These are phyloP conservation scores for Leishmania arabica DNA, from an alignment of 208 protist genomes.

Conservation along the genomic window DNA sequence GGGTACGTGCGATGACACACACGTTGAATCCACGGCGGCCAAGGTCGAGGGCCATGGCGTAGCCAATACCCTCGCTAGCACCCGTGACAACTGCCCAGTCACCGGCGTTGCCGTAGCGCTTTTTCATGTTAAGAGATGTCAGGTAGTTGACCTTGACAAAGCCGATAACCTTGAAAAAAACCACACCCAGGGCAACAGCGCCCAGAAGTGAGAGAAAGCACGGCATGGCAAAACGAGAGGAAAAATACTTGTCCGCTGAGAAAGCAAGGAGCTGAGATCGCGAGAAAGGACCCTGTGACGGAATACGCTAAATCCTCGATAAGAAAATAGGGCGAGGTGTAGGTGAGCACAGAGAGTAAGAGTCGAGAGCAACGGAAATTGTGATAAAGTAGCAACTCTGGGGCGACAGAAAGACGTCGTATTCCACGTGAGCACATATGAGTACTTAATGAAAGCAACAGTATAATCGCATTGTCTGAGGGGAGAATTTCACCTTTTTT, in stretches of 20 bases:
- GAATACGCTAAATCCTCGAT: not conserved
- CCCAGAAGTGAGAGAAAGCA: conserved; percentile 43
- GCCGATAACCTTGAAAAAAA: conserved; percentile 39
- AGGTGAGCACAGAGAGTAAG: not conserved
- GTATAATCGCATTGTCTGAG: not conserved
- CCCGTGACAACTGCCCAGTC: conserved; percentile 94
- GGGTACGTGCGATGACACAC: conserved; percentile 86
- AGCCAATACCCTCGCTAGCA: conserved; percentile 94
- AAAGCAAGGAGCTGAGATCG: not conserved
- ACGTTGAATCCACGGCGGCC: conserved; percentile 92
- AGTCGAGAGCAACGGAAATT: not conserved
- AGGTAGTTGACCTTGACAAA: conserved; percentile 68
- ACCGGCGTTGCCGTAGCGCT: conserved; percentile 69
- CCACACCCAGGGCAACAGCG: conserved; percentile 30
- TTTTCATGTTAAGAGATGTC: conserved; percentile 59
- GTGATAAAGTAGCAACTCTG: not conserved
- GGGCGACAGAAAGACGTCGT: not conserved
- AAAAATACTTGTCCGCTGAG: not conserved
- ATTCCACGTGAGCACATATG: not conserved
- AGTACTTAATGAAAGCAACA: not conserved
- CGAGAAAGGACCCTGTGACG: not conserved
- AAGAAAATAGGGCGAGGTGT: not conserved
- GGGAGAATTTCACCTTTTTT: not conserved
- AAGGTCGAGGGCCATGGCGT: conserved; percentile 90
- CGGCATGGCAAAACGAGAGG: not conserved